phyloP scores from a whole-genome alignment of 768 basidiomycete species.

The Mycena sanguinolenta region DNA sequence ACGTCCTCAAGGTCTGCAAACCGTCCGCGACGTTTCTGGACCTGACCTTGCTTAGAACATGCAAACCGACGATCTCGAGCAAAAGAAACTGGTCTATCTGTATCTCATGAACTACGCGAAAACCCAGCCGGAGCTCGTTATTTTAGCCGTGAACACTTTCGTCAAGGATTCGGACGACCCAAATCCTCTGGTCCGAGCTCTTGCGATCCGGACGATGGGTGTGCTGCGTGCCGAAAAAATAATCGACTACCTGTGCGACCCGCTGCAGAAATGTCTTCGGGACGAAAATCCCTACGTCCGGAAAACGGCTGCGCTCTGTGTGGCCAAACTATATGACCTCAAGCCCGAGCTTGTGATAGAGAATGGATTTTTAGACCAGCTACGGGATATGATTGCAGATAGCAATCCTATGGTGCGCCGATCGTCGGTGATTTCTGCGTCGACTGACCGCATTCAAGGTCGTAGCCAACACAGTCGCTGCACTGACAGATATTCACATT shows the following conservation, averaged over 20 bases:
- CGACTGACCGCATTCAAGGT: slow-evolving; percentile 66
- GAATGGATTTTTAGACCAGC: slow-evolving; percentile 90
- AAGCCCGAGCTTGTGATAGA: slow-evolving; percentile 96
- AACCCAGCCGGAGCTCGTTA: slow-evolving; percentile 89
- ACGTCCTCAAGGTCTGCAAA: slow-evolving; percentile 81
- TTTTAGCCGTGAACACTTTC: slow-evolving; percentile 98
- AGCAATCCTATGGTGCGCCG: slow-evolving; percentile 92
- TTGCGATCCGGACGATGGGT: slow-evolving; percentile 98
- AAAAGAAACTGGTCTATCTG: slow-evolving; percentile 99
- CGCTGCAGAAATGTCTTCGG: slow-evolving; percentile 89
- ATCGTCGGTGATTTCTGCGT: background rate
- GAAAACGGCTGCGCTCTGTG: slow-evolving; percentile 96
- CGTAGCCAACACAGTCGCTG: slow-evolving; percentile 97
- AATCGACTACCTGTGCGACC: slow-evolving; percentile 97
- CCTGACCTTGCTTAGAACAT: slow-evolving; percentile 75
- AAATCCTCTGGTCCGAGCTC: slow-evolving; percentile 95
- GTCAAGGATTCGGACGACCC: slow-evolving; percentile 97
- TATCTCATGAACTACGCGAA: slow-evolving; percentile 99
- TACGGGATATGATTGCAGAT: slow-evolving; percentile 94
- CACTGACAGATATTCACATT: slow-evolving; percentile 91
- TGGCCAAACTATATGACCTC: slow-evolving; percentile 98
- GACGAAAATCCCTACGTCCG: slow-evolving; percentile 99
- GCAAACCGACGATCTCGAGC: slow-evolving; percentile 98
- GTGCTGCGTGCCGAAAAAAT: slow-evolving; percentile 98
- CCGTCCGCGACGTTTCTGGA: background rate